These are phyloP conservation scores for Tetracladium setigerum DNA, from an alignment of 495 filamentous ascomycete genomes.

Conservation along the genomic window DNA sequence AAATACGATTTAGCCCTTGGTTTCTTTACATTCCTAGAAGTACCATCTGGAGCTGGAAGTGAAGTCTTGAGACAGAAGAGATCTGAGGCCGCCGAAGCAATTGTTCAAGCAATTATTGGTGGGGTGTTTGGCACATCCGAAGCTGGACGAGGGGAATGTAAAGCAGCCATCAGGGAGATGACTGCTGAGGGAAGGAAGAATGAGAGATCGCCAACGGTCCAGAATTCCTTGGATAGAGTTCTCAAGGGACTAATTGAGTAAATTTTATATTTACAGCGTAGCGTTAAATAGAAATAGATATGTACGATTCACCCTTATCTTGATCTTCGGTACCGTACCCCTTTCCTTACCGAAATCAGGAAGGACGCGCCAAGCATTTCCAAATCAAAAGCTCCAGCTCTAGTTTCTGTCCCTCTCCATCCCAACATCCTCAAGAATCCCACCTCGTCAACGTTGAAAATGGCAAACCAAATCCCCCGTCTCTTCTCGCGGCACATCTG, in stretches of 20 bases:
- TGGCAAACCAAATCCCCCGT: constrained; percentile 15
- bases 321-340: no score
- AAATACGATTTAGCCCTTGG: constrained; percentile 15
- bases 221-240: constrained; percentile 13
- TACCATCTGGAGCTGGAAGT: constrained; percentile 17
- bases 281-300: no score
- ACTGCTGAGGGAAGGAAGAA: constrained; percentile 12
- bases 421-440: background rate
- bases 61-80: constrained; percentile 19
- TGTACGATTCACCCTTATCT: no score
- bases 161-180: constrained; percentile 12
- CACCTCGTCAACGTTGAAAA: constrained; percentile 2
- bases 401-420: background rate
- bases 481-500: constrained; percentile 16
- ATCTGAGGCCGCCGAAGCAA: constrained; percentile 19
- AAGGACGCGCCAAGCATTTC: background rate
- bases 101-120: constrained; percentile 9
- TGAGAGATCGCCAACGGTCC: constrained; percentile 16
- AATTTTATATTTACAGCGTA: background rate
- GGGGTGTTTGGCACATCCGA: constrained; percentile 15
- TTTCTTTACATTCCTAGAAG: constrained; percentile 17
- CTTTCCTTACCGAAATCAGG: background rate
- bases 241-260: constrained; percentile 14
- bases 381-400: background rate
- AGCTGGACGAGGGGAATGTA: constrained; percentile 11